phyloP scores from a whole-genome alignment of 306 rosid genomes.

The Sicyos baderoa region DNA sequence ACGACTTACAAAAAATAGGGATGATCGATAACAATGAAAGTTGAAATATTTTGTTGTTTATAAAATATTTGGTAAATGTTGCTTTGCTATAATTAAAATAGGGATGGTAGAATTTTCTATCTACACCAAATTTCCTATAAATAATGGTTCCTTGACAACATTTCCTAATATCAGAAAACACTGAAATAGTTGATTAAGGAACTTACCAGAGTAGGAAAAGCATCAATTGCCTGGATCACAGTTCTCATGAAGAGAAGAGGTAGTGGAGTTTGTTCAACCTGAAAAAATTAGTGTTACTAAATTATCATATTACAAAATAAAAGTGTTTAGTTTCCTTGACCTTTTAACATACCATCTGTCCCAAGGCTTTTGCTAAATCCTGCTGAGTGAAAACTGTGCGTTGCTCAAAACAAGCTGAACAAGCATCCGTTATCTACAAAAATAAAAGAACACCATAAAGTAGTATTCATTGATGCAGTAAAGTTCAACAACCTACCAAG shows the following conservation, averaged over 20 bases:
- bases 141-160: background rate
- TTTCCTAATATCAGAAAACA: background rate
- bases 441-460: slow-evolving; percentile 21
- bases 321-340: background rate
- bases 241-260: slow-evolving; percentile 99
- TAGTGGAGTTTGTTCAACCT: slow-evolving; percentile 91
- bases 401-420: slow-evolving; percentile 98
- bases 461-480: background rate
- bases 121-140: too few species aligned
- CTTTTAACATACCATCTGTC: slow-evolving; percentile 57
- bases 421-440: slow-evolving; percentile 84
- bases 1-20: background rate
- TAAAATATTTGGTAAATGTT: too few species aligned
- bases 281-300: slow-evolving; percentile 25
- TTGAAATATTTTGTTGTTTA: too few species aligned
- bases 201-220: slow-evolving; percentile 82
- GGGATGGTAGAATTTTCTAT: too few species aligned
- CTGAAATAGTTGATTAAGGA: slow-evolving; percentile 3
- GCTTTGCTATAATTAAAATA: too few species aligned
- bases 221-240: slow-evolving; percentile 94
- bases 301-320: background rate
- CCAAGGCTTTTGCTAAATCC: slow-evolving; percentile 93
- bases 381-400: slow-evolving; percentile 96
- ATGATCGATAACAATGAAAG: too few species aligned
- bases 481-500: background rate